phyloP scores from a whole-genome alignment of 495 filamentous ascomycete genomes.

The Xylaria bambusicola region DNA sequence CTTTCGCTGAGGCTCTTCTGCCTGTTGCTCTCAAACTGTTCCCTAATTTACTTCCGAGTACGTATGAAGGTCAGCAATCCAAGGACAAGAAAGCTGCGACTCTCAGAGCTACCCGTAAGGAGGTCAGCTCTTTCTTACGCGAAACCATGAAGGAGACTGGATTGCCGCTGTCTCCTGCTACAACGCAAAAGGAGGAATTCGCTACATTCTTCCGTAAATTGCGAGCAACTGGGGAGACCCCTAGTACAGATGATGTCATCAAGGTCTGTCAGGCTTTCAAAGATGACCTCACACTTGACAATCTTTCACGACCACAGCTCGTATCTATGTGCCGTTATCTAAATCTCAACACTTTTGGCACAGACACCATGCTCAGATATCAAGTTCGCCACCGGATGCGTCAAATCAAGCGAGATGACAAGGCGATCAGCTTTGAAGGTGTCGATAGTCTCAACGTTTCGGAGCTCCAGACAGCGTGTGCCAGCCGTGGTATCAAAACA shows the following conservation, averaged over 20 bases:
- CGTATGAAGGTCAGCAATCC: slow-evolving; percentile 88
- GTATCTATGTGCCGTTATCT: slow-evolving; percentile 98
- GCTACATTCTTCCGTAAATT: slow-evolving; percentile 98
- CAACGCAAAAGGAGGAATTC: slow-evolving; percentile 91
- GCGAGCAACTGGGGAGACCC: slow-evolving; percentile 84
- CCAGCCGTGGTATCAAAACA: slow-evolving; percentile 87
- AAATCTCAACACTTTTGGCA: slow-evolving; percentile 95
- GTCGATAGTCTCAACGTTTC: slow-evolving; percentile 90
- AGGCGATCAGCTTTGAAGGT: slow-evolving; percentile 91
- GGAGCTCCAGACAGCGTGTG: slow-evolving; percentile 89
- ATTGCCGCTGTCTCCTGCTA: slow-evolving; percentile 80
- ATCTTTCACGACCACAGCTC: slow-evolving; percentile 90
- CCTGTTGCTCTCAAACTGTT: slow-evolving; percentile 92
- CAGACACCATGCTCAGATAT: slow-evolving; percentile 96
- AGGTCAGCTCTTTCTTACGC: slow-evolving; percentile 89
- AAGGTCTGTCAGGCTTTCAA: slow-evolving; percentile 99
- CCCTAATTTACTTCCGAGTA: slow-evolving; percentile 95
- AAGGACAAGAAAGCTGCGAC: slow-evolving; percentile 84
- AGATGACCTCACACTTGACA: slow-evolving; percentile 96
- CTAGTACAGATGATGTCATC: slow-evolving; percentile 88
- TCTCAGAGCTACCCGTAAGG: slow-evolving; percentile 84
- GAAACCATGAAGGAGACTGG: slow-evolving; percentile 91
- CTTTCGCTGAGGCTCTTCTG: slow-evolving; percentile 93
- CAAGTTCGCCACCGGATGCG: slow-evolving; percentile 97
- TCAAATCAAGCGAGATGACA: slow-evolving; percentile 97